These are phyloP conservation scores for Bertia moriformis DNA, from an alignment of 2,329 filamentous ascomycete species.

Conservation along the genomic window DNA sequence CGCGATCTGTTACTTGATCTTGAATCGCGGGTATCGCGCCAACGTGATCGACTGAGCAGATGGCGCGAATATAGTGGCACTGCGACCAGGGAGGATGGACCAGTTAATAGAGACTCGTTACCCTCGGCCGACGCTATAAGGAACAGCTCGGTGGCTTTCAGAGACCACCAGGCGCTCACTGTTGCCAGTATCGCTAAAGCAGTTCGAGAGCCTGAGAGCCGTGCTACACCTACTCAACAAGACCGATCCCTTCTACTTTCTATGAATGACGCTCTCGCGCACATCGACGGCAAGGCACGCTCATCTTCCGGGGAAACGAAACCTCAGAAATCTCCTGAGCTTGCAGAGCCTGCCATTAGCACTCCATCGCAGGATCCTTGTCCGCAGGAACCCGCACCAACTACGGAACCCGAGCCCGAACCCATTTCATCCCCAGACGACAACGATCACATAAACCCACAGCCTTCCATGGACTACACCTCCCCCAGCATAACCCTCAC, in stretches of 20 bases:
- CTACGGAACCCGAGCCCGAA: no score
- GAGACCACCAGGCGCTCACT: neutral
- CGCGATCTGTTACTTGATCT: neutral
- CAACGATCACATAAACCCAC: no score
- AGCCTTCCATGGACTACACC: no score
- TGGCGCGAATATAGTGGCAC: neutral
- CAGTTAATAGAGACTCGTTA: neutral
- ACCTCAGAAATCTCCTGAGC: no score
- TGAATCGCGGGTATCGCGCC: neutral
- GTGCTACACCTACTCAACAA: neutral
- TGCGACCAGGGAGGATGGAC: neutral
- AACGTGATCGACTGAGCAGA: neutral
- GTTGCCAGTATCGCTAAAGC: constrained; percentile 1
- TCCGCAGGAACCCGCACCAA: no score
- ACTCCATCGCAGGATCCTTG: neutral
- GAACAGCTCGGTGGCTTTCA: neutral
- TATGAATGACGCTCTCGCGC: neutral
- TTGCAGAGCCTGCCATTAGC: no score
- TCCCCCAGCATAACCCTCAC: neutral
- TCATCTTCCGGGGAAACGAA: no score
- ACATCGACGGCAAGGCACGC: neutral
- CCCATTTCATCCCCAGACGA: no score
- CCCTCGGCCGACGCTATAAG: no score
- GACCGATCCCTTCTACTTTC: neutral
- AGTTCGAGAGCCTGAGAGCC: neutral